These are phyloP conservation scores for Pseudocohnilembus persalinus DNA, from an alignment of 169 alveolate genomes.

Conservation along the genomic window DNA sequence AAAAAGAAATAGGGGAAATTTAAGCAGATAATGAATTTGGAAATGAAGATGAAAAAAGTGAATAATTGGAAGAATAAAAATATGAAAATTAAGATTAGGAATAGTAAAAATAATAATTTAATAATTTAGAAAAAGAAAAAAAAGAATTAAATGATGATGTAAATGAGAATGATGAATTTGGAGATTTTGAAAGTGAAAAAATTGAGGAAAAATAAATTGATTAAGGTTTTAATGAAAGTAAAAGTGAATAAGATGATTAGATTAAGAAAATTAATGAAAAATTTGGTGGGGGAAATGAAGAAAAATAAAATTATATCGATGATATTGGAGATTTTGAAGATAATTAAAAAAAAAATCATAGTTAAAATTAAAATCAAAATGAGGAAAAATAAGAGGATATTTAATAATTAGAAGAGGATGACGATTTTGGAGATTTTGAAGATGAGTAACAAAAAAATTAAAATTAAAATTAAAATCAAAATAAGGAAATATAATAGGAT, in stretches of 20 bases:
- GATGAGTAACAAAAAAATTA: neutral
- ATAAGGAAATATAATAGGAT: neutral
- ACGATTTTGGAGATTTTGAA: neutral
- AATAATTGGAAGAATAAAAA: too few species aligned
- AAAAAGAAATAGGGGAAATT: neutral
- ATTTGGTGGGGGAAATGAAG: neutral
- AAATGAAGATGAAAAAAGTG: neutral
- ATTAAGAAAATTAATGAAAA: neutral
- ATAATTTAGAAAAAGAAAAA: neutral
- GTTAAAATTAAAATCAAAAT: neutral
- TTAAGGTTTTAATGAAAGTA: too few species aligned
- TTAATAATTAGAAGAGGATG: neutral
- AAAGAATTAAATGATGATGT: too few species aligned
- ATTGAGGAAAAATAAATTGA: neutral
- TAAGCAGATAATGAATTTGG: neutral
- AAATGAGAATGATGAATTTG: neutral
- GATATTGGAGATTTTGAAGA: neutral
- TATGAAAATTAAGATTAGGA: neutral
- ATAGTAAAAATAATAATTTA: neutral
- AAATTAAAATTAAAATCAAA: neutral
- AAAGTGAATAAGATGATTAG: neutral
- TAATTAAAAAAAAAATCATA: too few species aligned
- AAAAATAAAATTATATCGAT: neutral
- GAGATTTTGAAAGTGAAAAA: neutral
- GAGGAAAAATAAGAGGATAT: neutral